These are phyloP conservation scores for Teunomyces cretensis DNA, from an alignment of 805 yeast genomes.

Conservation along the genomic window DNA sequence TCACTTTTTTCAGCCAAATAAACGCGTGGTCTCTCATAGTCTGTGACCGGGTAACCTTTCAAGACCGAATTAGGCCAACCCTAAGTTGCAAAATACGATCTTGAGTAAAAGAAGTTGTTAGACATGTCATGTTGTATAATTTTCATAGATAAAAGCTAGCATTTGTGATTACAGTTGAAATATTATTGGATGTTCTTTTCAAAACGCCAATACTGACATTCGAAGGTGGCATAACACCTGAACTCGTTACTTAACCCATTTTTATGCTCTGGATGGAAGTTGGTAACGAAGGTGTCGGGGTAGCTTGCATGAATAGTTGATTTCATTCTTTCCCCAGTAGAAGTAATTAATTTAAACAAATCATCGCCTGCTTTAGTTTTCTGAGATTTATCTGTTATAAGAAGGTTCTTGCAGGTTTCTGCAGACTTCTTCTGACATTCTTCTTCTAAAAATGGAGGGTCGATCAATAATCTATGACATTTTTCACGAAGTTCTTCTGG, in stretches of 20 bases:
- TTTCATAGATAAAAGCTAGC: not conserved
- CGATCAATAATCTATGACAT: conserved; percentile 73
- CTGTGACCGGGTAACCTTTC: not conserved
- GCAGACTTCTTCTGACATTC: conserved; percentile 75
- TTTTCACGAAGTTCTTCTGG: conserved; percentile 57
- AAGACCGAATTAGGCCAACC: not conserved
- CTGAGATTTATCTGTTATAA: conserved; percentile 39
- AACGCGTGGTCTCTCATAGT: not conserved
- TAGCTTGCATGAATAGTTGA: conserved; percentile 59
- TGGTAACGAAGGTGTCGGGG: conserved; percentile 63
- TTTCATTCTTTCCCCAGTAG: conserved; percentile 89
- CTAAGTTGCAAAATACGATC: not conserved
- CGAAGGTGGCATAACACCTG: conserved; percentile 78
- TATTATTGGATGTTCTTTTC: not conserved
- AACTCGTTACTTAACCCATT: conserved; percentile 88
- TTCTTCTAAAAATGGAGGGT: conserved; percentile 83
- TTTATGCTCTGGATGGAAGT: conserved; percentile 75
- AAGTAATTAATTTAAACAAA: conserved; percentile 58
- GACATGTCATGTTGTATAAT: too few relatives aligned
- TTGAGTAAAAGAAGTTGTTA: too few relatives aligned
- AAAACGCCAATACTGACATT: conserved; percentile 66
- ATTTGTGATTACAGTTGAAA: not conserved
- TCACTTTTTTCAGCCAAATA: not conserved
- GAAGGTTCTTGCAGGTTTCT: conserved; percentile 54
- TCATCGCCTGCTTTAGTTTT: conserved; percentile 41